Conservation (phyloP, 176 grass and related monocot species). For the Cenchrus americanus region DNA sequence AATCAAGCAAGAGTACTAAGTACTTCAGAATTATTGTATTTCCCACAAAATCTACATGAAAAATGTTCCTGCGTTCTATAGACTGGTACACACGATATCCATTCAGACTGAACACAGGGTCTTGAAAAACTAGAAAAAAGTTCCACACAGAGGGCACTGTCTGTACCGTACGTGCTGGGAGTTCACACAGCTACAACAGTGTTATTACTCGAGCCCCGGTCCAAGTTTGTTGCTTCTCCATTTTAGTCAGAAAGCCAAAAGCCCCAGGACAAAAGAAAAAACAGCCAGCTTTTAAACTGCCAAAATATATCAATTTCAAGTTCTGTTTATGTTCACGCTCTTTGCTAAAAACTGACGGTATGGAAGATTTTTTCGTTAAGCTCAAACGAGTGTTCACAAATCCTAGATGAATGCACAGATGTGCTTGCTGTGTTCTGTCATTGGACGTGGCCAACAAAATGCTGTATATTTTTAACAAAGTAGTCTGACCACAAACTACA, state of each 20-base stretch:
- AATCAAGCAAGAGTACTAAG: background rate
- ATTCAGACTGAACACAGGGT: conserved; percentile 21
- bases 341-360: background rate
- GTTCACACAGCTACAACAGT: conserved; percentile 27
- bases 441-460: too few species aligned
- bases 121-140: background rate
- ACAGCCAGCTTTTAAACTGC: conserved; percentile 16
- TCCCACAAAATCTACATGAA: background rate
- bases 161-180: conserved; percentile 33
- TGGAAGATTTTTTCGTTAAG: too few species aligned
- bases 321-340: background rate
- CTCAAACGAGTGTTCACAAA: too few species aligned
- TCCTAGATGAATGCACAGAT: too few species aligned
- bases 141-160: background rate
- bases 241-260: conserved; percentile 39
- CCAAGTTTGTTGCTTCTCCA: conserved; percentile 43
- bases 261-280: background rate
- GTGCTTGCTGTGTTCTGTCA: too few species aligned
- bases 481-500: too few species aligned
- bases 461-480: too few species aligned
- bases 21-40: too few species aligned
- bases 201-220: conserved; percentile 38
- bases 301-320: background rate
- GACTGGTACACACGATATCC: background rate
- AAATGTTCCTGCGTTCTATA: background rate